phyloP scores from a whole-genome alignment of 345 rosid genomes.

The Clarkia xantiana region DNA sequence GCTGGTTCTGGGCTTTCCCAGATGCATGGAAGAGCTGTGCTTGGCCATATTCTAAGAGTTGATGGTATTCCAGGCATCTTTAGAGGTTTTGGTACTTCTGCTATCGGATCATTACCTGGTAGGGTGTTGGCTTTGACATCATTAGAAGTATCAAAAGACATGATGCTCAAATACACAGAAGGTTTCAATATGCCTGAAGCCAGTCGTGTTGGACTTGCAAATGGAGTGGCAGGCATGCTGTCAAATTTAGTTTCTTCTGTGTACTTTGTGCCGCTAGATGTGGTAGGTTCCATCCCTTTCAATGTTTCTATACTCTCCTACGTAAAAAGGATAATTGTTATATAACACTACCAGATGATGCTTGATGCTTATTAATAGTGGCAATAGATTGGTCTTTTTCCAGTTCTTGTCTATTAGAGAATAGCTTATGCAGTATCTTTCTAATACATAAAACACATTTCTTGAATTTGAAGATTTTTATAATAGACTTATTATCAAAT shows the following conservation, averaged over 20 bases:
- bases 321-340: background rate
- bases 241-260: slow-evolving; percentile 45
- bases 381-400: no score
- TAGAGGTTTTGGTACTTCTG: slow-evolving; percentile 53
- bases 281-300: slow-evolving; percentile 29
- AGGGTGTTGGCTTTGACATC: slow-evolving; percentile 46
- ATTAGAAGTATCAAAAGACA: slow-evolving; percentile 44
- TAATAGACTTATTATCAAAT: no score
- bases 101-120: slow-evolving; percentile 45
- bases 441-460: no score
- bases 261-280: slow-evolving; percentile 52
- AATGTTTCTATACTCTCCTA: background rate
- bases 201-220: slow-evolving; percentile 40
- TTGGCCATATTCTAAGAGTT: slow-evolving; percentile 22
- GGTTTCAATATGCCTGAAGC: slow-evolving; percentile 33
- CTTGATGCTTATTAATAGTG: background rate
- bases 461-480: no score
- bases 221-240: slow-evolving; percentile 55
- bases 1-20: slow-evolving; percentile 31
- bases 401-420: no score
- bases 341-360: background rate
- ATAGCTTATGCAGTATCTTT: no score
- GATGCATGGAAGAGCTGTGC: slow-evolving; percentile 20
- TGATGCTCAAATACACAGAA: slow-evolving; percentile 30
- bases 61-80: slow-evolving; percentile 37